Percentiles rank a stretch among this genome's conserved stretches.
Conservation (phyloP, 129 eudicot species). For the Flaveria sonorensis region DNA sequence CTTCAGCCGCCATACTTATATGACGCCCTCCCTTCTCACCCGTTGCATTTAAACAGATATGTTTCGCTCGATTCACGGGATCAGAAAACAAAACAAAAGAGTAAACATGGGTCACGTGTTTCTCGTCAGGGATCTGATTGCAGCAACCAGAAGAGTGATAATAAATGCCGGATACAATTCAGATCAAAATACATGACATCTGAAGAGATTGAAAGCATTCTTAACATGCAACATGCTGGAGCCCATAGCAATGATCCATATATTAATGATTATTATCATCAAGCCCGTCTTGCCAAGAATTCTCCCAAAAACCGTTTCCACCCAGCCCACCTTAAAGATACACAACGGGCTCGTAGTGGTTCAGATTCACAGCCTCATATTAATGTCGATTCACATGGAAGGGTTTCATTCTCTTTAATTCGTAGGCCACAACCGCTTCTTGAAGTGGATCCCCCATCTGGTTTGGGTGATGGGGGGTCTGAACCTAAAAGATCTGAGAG, state of each 20-base stretch:
- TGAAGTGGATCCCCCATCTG: constrained; percentile 63
- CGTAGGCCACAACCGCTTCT: constrained; percentile 89
- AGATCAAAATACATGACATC: constrained; percentile 88
- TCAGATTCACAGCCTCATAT: constrained; percentile 77
- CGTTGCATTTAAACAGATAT: constrained; percentile 57
- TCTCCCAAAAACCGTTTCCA: constrained; percentile 60
- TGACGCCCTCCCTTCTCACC: constrained; percentile 52
- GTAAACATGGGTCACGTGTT: constrained; percentile 54
- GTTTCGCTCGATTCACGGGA: constrained; percentile 57
- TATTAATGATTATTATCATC: constrained; percentile 89
- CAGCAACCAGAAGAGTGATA: constrained; percentile 60
- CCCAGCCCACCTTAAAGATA: constrained; percentile 71
- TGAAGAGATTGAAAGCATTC: constrained; percentile 86
- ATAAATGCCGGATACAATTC: constrained; percentile 53
- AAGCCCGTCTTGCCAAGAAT: constrained; percentile 76
- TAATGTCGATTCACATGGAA: constrained; percentile 77
- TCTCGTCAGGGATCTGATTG: constrained; percentile 74
- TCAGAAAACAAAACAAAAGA: constrained; percentile 56
- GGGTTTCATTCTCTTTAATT: constrained; percentile 69
- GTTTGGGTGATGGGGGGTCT: constrained; percentile 60
- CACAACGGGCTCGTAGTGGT: constrained; percentile 57
- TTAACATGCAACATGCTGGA: constrained; percentile 85
- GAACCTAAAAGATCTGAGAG: constrained; percentile 63
- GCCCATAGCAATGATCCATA: constrained; percentile 88
- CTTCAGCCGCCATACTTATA: constrained; percentile 63